Evolutionary conservation across 768 basidiomycete species (phyloP).

Genomic region (Pulveroboletus sp.): DNA sequence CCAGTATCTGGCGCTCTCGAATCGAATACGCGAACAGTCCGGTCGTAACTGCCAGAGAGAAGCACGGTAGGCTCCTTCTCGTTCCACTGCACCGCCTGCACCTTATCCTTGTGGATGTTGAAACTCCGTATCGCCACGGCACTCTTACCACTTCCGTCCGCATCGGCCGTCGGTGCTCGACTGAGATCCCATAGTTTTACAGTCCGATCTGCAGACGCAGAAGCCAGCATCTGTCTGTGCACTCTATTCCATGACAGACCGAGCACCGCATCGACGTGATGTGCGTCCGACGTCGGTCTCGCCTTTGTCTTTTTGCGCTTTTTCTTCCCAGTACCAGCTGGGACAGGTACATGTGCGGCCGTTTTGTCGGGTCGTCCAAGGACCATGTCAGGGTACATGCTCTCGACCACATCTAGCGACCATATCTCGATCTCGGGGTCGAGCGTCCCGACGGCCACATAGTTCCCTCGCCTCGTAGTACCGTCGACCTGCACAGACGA

Average conservation of each 20-base stretch:
- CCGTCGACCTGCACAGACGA: slow-evolving; percentile 21
- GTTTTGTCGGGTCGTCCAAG: slow-evolving; percentile 87
- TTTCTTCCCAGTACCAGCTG: slow-evolving; percentile 93
- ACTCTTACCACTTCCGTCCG: slow-evolving; percentile 39
- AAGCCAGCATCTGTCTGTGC: slow-evolving; percentile 88
- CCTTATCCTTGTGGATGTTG: slow-evolving; percentile 84
- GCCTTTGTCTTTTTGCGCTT: slow-evolving; percentile 85
- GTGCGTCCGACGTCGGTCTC: slow-evolving; percentile 51
- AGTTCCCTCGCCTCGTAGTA: slow-evolving; percentile 60
- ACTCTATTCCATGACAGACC: slow-evolving; percentile 86
- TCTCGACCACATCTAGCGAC: slow-evolving; percentile 90
- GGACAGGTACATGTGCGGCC: slow-evolving; percentile 69
- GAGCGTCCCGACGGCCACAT: slow-evolving; percentile 93
- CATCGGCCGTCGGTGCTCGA: slow-evolving; percentile 52
- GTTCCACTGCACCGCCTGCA: slow-evolving; percentile 97
- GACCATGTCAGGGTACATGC: slow-evolving; percentile 88
- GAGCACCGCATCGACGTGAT: slow-evolving; percentile 95
- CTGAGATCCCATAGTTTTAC: slow-evolving; percentile 97
- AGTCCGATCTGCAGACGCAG: slow-evolving; percentile 89
- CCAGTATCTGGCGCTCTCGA: slow-evolving; percentile 76
- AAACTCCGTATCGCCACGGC: slow-evolving; percentile 76
- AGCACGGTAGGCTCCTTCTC: slow-evolving; percentile 81
- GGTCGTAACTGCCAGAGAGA: slow-evolving; percentile 90
- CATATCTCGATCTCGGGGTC: slow-evolving; percentile 99
- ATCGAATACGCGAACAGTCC: slow-evolving; percentile 93